Evolutionary conservation across 176 grass and related monocot genomes (phyloP).

Genomic region (Canna indica): DNA sequence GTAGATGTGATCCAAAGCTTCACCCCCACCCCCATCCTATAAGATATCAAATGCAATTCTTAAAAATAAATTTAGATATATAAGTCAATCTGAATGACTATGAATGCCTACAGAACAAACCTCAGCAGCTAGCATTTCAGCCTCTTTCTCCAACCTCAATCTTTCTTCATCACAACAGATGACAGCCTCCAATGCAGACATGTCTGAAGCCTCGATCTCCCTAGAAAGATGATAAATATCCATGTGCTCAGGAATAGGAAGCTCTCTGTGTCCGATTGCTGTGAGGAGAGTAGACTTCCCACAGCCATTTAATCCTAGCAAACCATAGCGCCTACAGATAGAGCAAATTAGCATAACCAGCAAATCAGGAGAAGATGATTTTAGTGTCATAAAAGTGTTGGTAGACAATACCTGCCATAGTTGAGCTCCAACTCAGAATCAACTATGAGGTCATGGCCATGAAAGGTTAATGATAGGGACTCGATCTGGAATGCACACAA

Average conservation of each 20-base stretch:
- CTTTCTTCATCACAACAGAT: conserved; percentile 27
- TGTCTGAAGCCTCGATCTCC: conserved; percentile 26
- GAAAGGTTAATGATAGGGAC: conserved; percentile 89
- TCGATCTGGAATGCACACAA: conserved; percentile 61
- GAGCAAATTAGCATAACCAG: not conserved
- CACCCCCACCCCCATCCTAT: conserved; percentile 23
- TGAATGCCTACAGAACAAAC: not conserved
- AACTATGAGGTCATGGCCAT: conserved; percentile 98
- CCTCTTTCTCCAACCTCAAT: conserved; percentile 17
- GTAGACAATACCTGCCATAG: conserved; percentile 65
- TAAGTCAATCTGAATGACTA: too few species aligned
- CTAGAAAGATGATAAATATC: conserved; percentile 21
- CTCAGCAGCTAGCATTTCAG: conserved; percentile 16
- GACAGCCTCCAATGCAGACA: conserved; percentile 19
- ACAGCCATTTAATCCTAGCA: conserved; percentile 25
- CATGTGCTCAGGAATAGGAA: conserved; percentile 29
- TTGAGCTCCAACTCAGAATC: conserved; percentile 94
- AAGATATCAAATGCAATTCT: not conserved
- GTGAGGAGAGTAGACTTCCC: conserved; percentile 31
- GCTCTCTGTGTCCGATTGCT: conserved; percentile 19
- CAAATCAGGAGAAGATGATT: not conserved
- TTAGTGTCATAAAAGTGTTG: not conserved
- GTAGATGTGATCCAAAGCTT: conserved; percentile 21
- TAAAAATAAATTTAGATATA: not conserved
- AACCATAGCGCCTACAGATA: conserved; percentile 21